A percentile compares a stretch with the other conserved stretches of the same genome.
phyloP scores from a whole-genome alignment of 306 rosid species.

The Dicorynia guianensis region DNA sequence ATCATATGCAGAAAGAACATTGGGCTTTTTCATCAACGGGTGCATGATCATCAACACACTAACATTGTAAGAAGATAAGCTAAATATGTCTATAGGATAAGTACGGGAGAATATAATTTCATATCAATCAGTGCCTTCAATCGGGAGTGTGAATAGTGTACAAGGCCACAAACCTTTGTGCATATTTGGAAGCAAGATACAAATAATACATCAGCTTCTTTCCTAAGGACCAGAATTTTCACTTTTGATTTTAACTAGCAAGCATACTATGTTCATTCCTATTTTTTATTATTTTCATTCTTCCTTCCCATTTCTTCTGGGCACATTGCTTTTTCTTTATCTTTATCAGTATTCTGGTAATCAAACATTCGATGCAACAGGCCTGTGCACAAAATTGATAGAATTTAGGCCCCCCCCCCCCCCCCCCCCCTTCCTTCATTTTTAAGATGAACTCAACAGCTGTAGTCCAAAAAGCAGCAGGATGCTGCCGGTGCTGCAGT shows the following conservation, averaged over 20 bases:
- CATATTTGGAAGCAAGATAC: too few relatives aligned
- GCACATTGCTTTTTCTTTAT: not conserved
- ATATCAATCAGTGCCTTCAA: not conserved
- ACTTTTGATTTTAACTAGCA: not conserved
- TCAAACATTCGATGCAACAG: not conserved
- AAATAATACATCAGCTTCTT: too few relatives aligned
- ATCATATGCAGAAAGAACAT: conserved; percentile 6
- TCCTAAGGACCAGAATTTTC: too few relatives aligned
- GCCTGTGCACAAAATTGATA: not conserved
- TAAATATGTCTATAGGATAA: not conserved
- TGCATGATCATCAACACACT: not conserved
- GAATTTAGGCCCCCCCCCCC: too few relatives aligned
- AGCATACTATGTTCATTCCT: not conserved
- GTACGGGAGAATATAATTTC: not conserved
- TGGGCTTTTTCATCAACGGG: conserved; percentile 7
- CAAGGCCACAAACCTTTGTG: too few relatives aligned
- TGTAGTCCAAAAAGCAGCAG: not conserved
- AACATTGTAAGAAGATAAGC: not conserved
- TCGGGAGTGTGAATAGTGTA: not conserved
- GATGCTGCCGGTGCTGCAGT: not conserved
- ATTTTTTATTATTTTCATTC: not conserved
- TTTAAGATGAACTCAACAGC: not conserved
- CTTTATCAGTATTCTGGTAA: not conserved
- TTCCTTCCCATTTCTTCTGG: not conserved
- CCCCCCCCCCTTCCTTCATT: not conserved